Base-by-base conservation (phyloP, 2,329 filamentous ascomycete genomes). In the Aspergillus neoniger region DNA sequence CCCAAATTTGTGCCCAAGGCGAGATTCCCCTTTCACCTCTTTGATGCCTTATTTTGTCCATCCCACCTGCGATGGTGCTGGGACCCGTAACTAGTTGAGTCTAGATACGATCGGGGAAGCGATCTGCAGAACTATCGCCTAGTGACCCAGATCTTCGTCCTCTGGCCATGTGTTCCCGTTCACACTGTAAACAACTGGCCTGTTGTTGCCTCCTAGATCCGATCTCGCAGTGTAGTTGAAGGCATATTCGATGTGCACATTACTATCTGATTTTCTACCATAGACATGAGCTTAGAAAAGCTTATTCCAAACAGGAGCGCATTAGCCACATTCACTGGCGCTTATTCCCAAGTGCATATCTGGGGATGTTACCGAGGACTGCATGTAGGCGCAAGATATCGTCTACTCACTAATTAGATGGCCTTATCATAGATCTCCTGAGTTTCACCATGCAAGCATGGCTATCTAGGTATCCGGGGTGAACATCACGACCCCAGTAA, bases 71-170 rank as follows among this genome's bases (percentile, higher is more conserved):
- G 8, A 21, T 23, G 41, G 36, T 15, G 43, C 28, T 32, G 14
- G 15, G 8, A 25, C 21, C 59, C 41, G 53, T 52, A 47, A 43
- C n/a, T 56, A 54, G 19, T 55, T 55, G 28, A 39, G 19, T 21
- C 51, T 57, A 61, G 44, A 44, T 38, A 52, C 49, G 48, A 54
- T 56, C 28, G 6, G 54, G 56, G 52, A 28, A 63, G 52, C 32
- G 64, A 65, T 65, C 64, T 55, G 50, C 64, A 57, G 51, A 47
- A 64, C 64, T 65, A 65, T 60, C 59, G 54, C 30, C 49, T 32
- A 50, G 39, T 52, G 55, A 59, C 52, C 57, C 44, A 50, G 62
- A 43, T 52, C 55, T 47, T 28, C 50, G 9, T 39, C 38, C 28
- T 54, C 52, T 30, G 47, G 25, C 47, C 47, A 50, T 32, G 25